These are phyloP conservation scores for Apiospora malaysiana DNA, from an alignment of 2,329 filamentous ascomycete species.

Conservation along the genomic window DNA sequence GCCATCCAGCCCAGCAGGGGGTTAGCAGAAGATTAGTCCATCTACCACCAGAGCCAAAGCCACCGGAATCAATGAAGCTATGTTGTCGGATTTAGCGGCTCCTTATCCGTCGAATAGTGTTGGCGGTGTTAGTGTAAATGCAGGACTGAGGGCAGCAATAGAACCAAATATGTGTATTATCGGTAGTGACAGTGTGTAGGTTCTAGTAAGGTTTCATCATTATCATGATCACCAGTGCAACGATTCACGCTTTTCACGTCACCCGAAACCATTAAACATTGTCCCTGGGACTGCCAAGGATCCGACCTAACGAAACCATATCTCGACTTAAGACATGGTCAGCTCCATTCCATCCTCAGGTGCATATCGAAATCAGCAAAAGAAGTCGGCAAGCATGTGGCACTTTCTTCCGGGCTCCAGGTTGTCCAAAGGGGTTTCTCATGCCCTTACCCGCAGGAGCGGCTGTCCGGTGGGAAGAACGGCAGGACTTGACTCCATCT, in stretches of 20 bases:
- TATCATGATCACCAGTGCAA: neutral
- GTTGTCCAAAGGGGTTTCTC: neutral
- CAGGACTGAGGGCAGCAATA: neutral
- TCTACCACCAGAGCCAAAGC: too few relatives aligned
- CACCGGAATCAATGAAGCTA: neutral
- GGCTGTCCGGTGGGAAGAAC: neutral
- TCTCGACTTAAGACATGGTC: neutral
- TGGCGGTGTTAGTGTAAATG: neutral
- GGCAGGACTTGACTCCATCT: neutral
- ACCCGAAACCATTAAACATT: neutral
- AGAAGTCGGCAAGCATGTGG: neutral
- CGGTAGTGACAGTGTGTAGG: neutral
- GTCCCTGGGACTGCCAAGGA: neutral
- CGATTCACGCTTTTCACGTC: neutral
- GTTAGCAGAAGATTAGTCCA: too few relatives aligned
- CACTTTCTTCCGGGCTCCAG: neutral
- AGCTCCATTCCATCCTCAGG: neutral
- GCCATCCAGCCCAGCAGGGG: too few relatives aligned
- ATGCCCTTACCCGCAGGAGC: conserved; percentile 4
- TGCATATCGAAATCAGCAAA: neutral
- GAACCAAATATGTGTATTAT: neutral
- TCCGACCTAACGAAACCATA: neutral
- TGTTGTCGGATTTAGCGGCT: neutral
- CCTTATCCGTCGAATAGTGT: neutral
- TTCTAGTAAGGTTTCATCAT: neutral